phyloP scores from a whole-genome alignment of 768 basidiomycete species.

The Amyloporia xantha region DNA sequence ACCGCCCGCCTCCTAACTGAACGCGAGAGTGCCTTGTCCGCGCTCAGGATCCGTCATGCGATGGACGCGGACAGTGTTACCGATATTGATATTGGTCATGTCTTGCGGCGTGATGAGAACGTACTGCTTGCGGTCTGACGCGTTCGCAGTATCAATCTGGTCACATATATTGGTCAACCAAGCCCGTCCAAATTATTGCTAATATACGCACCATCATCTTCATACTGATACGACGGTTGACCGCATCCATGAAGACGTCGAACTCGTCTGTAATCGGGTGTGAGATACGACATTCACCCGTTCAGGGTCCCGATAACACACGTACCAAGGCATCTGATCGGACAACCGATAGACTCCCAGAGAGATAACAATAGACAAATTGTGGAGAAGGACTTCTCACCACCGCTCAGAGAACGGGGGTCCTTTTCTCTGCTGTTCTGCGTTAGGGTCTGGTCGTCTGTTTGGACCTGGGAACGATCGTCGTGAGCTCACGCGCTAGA shows the following conservation, averaged over 20 bases:
- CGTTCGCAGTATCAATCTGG: conserved; percentile 85
- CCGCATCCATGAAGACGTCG: conserved; percentile 96
- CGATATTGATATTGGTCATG: conserved; percentile 67
- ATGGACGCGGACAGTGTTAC: conserved; percentile 65
- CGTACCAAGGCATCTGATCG: conserved; percentile 83
- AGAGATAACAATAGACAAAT: conserved; percentile 90
- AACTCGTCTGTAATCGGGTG: conserved; percentile 75
- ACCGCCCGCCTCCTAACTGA: too few species aligned
- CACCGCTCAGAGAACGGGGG: conserved; percentile 81
- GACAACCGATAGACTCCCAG: conserved; percentile 95
- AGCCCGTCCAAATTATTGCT: background rate
- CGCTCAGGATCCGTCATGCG: conserved; percentile 77
- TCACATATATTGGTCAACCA: background rate
- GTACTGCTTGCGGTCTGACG: conserved; percentile 85
- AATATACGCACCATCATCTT: conserved; percentile 74
- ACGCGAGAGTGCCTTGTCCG: conserved; percentile 44
- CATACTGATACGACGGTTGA: conserved; percentile 89
- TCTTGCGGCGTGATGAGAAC: conserved; percentile 95
- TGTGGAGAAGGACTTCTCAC: conserved; percentile 96
- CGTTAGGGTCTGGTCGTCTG: conserved; percentile 67
- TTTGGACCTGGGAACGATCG: conserved; percentile 52
- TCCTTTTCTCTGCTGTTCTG: conserved; percentile 67
- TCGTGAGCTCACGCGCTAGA: background rate
- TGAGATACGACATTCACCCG: conserved; percentile 6
- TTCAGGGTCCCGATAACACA: conserved; percentile 3